Evolutionary conservation across 495 filamentous ascomycete species (phyloP), one percentile per base, ranked within the genome.

Genomic region (Hypoxylon perforatum): DNA sequence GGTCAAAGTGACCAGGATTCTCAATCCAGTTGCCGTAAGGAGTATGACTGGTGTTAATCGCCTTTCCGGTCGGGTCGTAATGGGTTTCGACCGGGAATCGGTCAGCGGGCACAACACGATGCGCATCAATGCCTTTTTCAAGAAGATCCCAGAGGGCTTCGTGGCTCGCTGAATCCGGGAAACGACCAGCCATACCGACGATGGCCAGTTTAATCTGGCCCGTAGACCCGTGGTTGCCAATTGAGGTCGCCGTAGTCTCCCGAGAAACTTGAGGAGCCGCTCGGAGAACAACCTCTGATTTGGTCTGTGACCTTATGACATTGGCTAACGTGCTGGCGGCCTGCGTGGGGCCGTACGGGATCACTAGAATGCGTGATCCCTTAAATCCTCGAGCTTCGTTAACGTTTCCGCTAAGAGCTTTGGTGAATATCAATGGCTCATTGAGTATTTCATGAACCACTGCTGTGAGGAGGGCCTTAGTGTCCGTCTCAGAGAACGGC

Each of bases 11-110:
- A 9, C 91, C 91, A 0, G 93, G 91, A 50, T 96, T 86, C 45
- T 95, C 87, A 66, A 97, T 92, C 84, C 91, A 97, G 78, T 92
- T 94, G 6, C 93, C 93, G 63, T 91, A 96, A 3, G 89, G 90
- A 1, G 92, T 93, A 70, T 92, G 88, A 50, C 85, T 90, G 45
- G 91, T 94, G 75, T 96, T 97, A 61, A 88, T 87, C 14, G 73
- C 83, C 64, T 91, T 90, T 22, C 91, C 91, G 4, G 89, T 88
- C 15, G 88, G 85, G 62, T 96, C 92, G 61, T 85, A 86, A 60
- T 97, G 93, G 10, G 85, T 88, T 21, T 93, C 86, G 18, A 91
- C 88, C 69, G 93, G 86, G 77, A 92, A 97, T 18, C 93, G 86
- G 61, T 94, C 89, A 5, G 83, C 67, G 0, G 93, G 93, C 9